Base-by-base conservation (phyloP, 2,329 filamentous ascomycete genomes). In the Fusarium poae region DNA sequence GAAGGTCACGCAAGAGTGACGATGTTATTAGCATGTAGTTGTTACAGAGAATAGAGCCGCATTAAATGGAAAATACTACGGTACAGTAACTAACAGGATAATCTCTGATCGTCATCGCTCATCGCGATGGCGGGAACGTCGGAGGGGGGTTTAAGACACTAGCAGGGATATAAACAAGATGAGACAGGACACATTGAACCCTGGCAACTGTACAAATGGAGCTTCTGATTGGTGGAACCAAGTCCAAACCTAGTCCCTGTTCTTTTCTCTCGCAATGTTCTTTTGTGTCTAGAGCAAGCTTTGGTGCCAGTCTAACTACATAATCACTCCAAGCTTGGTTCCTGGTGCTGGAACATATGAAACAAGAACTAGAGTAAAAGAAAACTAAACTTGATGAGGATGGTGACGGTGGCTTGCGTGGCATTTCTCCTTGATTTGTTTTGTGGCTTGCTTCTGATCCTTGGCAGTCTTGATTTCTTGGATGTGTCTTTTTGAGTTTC, bases 381-480 rank as follows among this genome's bases (percentile, higher is more conserved):
- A 30, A 45, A 32, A 21, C 61, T 66, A 67, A 39, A 48, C 55
- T 52, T 21, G 40, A 48, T 43, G 30, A 48, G 46, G 64, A 48
- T 58, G 57, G 63, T 67, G 48, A 51, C 48, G 46, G 64, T 67
- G 64, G 64, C 62, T 67, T 67, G 62, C 57, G 48, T 67, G 48
- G 44, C 63, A 65, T 53, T 59, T 40, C 35, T 48, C 20, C 11
- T 49, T 49, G 25, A 7, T 50, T 25, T 18, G 12, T n/a, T 50
- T 16, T 67, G 65, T 67, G 65, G 65, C 65, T 67, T 63, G 57
- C 40, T 25, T 35, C 25, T 35, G 21, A 58, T 49, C 37, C 42
- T 45, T 44, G 42, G 42, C 42, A n/a, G n/a, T 45, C 25, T 20
- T 39, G n/a, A 0, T 50, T 49, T 23, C 10, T 25, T 37, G 34